A percentile compares a stretch with the other conserved stretches of the same genome.
These are phyloP conservation scores for Entophlyctis luteolus DNA, from an alignment of 192 early-diverging fungal genomes.

Conservation along the genomic window DNA sequence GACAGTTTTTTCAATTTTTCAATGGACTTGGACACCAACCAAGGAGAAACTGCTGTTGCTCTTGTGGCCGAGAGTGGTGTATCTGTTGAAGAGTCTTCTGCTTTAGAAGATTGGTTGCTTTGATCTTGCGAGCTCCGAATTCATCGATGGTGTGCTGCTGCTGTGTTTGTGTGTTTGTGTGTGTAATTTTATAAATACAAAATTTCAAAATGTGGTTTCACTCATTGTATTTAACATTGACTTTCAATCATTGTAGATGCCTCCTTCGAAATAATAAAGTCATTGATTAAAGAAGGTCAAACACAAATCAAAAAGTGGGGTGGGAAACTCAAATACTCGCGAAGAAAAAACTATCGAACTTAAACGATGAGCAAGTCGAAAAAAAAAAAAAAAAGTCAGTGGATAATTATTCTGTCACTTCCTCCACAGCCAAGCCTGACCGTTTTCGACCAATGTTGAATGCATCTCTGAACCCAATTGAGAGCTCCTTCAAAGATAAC, in stretches of 20 bases:
- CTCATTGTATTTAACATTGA: too few relatives aligned
- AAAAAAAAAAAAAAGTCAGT: conserved; percentile 5
- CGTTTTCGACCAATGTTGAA: conserved; percentile 4
- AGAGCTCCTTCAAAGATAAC: conserved; percentile 17
- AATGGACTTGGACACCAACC: conserved; percentile 8
- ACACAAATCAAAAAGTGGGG: not conserved
- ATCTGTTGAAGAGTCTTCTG: not conserved
- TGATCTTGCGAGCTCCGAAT: not conserved
- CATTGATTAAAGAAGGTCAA: too few relatives aligned
- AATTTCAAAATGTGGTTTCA: too few relatives aligned
- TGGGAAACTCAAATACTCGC: not conserved
- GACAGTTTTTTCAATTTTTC: conserved; percentile 11
- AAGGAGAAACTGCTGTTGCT: not conserved
- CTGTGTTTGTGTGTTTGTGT: not conserved
- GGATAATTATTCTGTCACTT: conserved; percentile 5
- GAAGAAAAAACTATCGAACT: not conserved
- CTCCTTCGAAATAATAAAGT: too few relatives aligned
- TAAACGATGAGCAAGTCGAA: not conserved
- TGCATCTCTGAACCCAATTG: conserved; percentile 12
- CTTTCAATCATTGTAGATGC: too few relatives aligned
- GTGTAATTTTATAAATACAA: too few relatives aligned
- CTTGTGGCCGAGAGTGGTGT: not conserved
- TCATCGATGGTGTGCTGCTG: not conserved
- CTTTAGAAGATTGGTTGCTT: conserved; percentile 6
- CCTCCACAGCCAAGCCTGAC: not conserved